Evolutionary conservation across 192 early-diverging fungal genomes (phyloP), one percentile per base, ranked within the genome.

Genomic region (Coemansia reversa): DNA sequence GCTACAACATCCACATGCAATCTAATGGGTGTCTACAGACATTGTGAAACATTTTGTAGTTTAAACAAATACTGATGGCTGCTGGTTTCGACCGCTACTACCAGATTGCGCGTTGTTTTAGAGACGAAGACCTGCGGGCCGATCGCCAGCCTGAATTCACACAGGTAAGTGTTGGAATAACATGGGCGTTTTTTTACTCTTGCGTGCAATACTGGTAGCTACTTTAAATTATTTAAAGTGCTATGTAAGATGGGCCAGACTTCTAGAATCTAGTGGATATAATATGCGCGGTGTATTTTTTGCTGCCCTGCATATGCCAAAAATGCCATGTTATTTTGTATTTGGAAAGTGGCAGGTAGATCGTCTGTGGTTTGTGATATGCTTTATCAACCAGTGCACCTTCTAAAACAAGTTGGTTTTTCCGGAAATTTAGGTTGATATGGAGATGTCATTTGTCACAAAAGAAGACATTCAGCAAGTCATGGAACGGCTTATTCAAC

Each of bases 101-200:
- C 70, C 94, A 97, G 77, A 88, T 97, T 53, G 94, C 93, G 3
- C 84, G 90, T 18, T 97, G 94, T 66, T 97, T 94, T 66, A 82
- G 94, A 52, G 94, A 97, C 60, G 94, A 97, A 55, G 90, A 92
- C 68, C 69, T 90, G 51, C 85, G 93, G 7, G 84, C 92, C 0
- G 93, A 97, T 71, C 84, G 94, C 24, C 94, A 97, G 67, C 93
- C 93, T 18, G 94, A 97, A 69, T 97, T 97, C 61, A 97, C 93
- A 5, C 94, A 97, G 75, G 89, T 90, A 79, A 56, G 42, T 8
- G 8, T 7, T 32, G 55, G 16, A 14, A 18, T n/a, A 9, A 18
- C 28, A 35, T 32, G 7, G 45, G 16, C 50, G 3, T 53, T 35
- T 18, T 22, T 4, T 23, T 5, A 42, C 7, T 22, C 20, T 7